Percentiles rank a stretch among this genome's conserved stretches.
These are phyloP conservation scores for Mytilinidion resinicola DNA, from an alignment of 495 filamentous ascomycete genomes.

Conservation along the genomic window DNA sequence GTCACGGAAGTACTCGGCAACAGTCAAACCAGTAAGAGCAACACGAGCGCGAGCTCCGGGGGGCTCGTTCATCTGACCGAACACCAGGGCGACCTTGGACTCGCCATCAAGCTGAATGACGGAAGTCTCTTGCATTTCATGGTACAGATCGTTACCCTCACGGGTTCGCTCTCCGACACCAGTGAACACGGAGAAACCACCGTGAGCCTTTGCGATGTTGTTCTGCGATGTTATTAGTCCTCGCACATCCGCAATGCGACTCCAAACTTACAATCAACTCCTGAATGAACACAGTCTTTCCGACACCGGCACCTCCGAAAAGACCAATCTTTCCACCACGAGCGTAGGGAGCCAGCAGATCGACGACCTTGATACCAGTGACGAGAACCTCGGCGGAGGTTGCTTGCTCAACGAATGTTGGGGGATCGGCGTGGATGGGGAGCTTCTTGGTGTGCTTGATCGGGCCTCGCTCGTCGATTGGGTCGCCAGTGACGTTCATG, in stretches of 20 bases:
- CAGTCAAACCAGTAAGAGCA: slow-evolving; percentile 85
- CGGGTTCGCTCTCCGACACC: slow-evolving; percentile 99
- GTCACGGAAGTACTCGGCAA: slow-evolving; percentile 97
- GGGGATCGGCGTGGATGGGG: slow-evolving; percentile 92
- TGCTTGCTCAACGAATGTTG: slow-evolving; percentile 86
- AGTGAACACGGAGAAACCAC: slow-evolving; percentile 99
- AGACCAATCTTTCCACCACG: slow-evolving; percentile 99
- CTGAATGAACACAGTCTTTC: slow-evolving; percentile 99
- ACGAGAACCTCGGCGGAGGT: slow-evolving; percentile 93
- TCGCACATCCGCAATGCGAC: not conserved
- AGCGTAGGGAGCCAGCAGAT: slow-evolving; percentile 95
- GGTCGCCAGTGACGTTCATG: slow-evolving; percentile 99
- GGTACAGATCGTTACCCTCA: slow-evolving; percentile 99
- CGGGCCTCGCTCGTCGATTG: slow-evolving; percentile 98
- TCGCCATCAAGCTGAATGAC: slow-evolving; percentile 99
- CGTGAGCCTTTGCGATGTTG: slow-evolving; percentile 99
- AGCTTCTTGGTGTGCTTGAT: slow-evolving; percentile 82
- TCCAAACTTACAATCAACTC: slow-evolving; percentile 72
- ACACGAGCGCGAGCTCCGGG: slow-evolving; percentile 99
- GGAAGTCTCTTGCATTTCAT: slow-evolving; percentile 99
- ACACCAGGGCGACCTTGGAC: slow-evolving; percentile 98
- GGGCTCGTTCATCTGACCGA: slow-evolving; percentile 99
- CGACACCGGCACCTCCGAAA: slow-evolving; percentile 99
- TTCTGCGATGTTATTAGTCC: slow-evolving; percentile 48
- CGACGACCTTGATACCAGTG: slow-evolving; percentile 99